Percentiles rank a stretch among this genome's conserved stretches.
These are phyloP conservation scores for Apiospora marii DNA, from an alignment of 2,329 filamentous ascomycete species.

Conservation along the genomic window DNA sequence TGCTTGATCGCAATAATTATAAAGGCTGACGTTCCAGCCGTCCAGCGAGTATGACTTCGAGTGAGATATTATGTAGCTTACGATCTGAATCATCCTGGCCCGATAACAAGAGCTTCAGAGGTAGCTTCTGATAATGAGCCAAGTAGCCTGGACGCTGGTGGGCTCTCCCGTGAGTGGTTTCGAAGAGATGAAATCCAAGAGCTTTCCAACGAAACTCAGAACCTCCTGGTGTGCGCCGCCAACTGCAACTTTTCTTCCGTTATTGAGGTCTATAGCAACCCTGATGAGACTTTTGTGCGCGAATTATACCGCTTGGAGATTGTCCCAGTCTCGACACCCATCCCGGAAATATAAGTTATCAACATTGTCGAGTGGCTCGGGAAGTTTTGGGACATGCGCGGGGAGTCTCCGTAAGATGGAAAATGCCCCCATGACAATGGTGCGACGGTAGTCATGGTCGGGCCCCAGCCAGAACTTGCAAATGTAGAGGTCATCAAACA, in stretches of 20 bases:
- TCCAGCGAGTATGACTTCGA: background rate
- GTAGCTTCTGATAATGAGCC: background rate
- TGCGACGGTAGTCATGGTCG: background rate
- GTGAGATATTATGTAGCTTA: background rate
- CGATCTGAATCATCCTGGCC: background rate
- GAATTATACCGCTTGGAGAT: background rate
- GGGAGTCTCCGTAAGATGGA: background rate
- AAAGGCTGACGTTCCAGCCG: background rate
- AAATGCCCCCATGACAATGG: background rate
- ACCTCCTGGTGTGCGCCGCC: background rate
- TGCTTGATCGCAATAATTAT: background rate
- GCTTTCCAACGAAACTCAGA: background rate
- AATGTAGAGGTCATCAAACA: background rate
- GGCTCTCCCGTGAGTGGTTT: background rate
- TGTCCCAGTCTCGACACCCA: background rate
- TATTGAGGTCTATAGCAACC: background rate
- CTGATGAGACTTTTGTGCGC: conserved; percentile 5
- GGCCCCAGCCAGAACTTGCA: background rate
- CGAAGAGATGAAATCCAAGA: background rate
- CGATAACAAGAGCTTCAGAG: conserved; percentile 18
- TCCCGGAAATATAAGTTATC: background rate
- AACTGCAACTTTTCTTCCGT: background rate
- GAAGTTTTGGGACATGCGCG: background rate
- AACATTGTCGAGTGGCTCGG: background rate
- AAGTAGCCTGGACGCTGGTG: background rate